These are phyloP conservation scores for Aspergillus intermedius DNA, from an alignment of 2,329 filamentous ascomycete genomes.

Conservation along the genomic window DNA sequence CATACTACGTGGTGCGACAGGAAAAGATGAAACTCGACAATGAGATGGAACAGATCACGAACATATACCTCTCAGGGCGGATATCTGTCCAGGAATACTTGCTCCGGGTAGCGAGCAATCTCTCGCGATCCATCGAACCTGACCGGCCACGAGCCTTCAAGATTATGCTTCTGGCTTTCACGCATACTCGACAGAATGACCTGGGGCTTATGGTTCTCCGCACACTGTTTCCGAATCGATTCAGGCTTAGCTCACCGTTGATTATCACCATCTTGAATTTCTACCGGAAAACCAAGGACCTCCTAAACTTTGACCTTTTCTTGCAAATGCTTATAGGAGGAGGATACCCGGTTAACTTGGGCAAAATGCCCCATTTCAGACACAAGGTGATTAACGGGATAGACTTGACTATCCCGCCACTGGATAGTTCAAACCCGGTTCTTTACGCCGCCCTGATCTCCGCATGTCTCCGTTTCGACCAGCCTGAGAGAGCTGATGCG, in stretches of 20 bases:
- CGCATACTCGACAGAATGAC: constrained; percentile 33
- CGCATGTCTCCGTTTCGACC: constrained; percentile 34
- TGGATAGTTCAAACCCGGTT: constrained; percentile 26
- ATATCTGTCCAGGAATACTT: constrained; percentile 32
- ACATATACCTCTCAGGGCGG: constrained; percentile 20
- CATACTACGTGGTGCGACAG: constrained; percentile 11
- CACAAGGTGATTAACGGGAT: constrained; percentile 28
- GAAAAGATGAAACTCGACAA: constrained; percentile 20
- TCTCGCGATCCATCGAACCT: constrained; percentile 30
- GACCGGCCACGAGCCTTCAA: constrained; percentile 28
- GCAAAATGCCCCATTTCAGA: constrained; percentile 18
- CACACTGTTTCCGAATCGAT: constrained; percentile 33
- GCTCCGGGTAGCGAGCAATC: constrained; percentile 28
- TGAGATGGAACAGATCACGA: constrained; percentile 23
- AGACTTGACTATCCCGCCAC: constrained; percentile 31
- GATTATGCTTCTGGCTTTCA: constrained; percentile 33
- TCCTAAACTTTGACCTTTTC: constrained; percentile 36
- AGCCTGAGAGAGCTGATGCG: constrained; percentile 35
- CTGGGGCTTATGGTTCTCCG: constrained; percentile 32
- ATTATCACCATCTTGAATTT: constrained; percentile 32
- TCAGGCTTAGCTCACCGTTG: constrained; percentile 28
- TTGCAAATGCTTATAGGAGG: constrained; percentile 31
- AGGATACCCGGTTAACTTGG: constrained; percentile 29
- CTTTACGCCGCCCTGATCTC: constrained; percentile 32
- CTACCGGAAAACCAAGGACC: constrained; percentile 35